phyloP scores from a whole-genome alignment of 352 stramenopile genomes.

The Thraustochytrium striatum region DNA sequence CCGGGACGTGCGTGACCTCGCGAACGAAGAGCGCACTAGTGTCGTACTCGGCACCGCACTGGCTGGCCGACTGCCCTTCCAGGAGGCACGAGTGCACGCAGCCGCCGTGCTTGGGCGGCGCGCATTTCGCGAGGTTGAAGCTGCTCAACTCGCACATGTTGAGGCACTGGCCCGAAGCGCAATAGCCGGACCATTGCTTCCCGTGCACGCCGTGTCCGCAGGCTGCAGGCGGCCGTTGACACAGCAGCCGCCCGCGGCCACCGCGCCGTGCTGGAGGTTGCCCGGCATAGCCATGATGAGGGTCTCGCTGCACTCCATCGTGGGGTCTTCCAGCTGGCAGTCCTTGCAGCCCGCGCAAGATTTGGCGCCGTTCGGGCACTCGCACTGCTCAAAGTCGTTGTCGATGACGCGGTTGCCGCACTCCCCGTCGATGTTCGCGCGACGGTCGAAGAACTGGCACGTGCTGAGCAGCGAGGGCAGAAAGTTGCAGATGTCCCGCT shows the following conservation, averaged over 20 bases:
- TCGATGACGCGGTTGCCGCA: neutral
- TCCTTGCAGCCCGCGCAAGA: neutral
- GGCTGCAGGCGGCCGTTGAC: neutral
- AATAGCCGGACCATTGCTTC: too few species aligned
- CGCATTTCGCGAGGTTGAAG: too few species aligned
- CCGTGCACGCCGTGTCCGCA: neutral
- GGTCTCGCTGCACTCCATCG: neutral
- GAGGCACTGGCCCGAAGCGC: too few species aligned
- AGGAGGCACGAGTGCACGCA: too few species aligned
- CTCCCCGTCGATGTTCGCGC: too few species aligned
- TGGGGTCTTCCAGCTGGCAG: neutral
- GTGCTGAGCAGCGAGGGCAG: too few species aligned
- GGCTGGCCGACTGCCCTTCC: too few species aligned
- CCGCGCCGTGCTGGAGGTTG: neutral
- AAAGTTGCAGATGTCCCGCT: too few species aligned
- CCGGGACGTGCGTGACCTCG: neutral
- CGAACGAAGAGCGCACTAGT: neutral
- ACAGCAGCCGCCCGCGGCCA: neutral
- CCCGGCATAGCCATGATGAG: neutral
- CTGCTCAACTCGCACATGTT: too few species aligned
- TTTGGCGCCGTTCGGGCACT: neutral
- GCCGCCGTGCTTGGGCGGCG: too few species aligned
- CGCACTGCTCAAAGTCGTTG: slow-evolving; percentile 21
- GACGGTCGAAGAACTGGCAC: too few species aligned
- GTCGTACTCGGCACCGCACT: too few species aligned